Evolutionary conservation across 2,329 filamentous ascomycete species (phyloP), one percentile per base, ranked within the genome.

Genomic region (Stylonectria norvegica): DNA sequence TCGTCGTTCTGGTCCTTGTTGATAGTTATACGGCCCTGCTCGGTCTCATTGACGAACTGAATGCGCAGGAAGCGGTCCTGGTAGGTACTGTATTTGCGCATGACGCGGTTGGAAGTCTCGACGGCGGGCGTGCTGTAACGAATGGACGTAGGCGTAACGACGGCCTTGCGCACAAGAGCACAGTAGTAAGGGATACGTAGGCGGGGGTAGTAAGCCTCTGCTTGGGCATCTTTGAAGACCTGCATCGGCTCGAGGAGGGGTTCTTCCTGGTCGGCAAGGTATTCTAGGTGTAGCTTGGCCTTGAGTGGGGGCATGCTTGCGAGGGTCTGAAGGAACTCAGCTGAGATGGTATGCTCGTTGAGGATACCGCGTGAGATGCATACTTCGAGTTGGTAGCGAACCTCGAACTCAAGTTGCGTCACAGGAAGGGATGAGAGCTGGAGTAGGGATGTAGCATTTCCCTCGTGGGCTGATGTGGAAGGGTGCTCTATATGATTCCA

Each of bases 321-420:
- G 14, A 97, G 71, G 29, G 67, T 73, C 19, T 71, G 59, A 2
- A 95, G 65, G 49, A 97, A 97, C 3, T 79, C 72, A 2, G 64
- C 60, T 1, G 70, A 75, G 31, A 97, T 75, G 33, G 77, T 85
- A 58, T 88, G 79, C 60, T 96, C 91, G 38, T 83, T 84, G 10
- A 98, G 67, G 17, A 81, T 72, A 1, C 83, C 81, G 19, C 85
- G 79, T 0, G 90, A 95, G n/a, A 97, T 74, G 59, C 91, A 97
- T 0, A 89, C 90, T 61, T 98, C 91, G 0, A 98, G 76, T 60
- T 95, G 89, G 58, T 97, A 98, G 12, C 88, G 78, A 2, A 95
- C 78, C 1, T 80, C 67, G 46, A 89, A 96, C 0, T 78, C 68
- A 4, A 91, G 69, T 20, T 61, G 54, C 9, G 61, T 37, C n/a